A percentile compares a stretch with the other conserved stretches of the same genome.
Evolutionary conservation across 2,329 filamentous ascomycete species (phyloP).

Genomic region (Polychaeton citri): DNA sequence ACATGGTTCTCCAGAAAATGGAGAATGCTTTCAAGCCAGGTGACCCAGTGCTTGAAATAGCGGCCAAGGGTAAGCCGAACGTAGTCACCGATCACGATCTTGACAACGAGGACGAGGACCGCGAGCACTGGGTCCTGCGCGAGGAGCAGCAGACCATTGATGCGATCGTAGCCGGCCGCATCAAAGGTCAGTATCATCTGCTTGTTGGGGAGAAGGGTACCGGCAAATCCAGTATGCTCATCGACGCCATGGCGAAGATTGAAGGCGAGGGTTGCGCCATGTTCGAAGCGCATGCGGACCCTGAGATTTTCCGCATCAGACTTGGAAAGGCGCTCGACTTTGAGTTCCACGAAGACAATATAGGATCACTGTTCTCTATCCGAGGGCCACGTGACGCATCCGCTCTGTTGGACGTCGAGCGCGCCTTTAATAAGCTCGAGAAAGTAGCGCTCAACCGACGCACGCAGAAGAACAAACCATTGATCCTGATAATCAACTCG

Average conservation of each 20-base stretch:
- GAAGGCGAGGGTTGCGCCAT: constrained; percentile 82
- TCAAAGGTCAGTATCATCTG: constrained; percentile 75
- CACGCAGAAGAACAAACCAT: constrained; percentile 47
- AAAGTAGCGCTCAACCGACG: constrained; percentile 75
- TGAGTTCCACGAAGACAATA: constrained; percentile 96
- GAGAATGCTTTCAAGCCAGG: constrained; percentile 81
- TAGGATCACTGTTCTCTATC: constrained; percentile 91
- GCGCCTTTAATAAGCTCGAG: constrained; percentile 93
- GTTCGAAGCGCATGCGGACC: constrained; percentile 90
- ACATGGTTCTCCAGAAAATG: constrained; percentile 83
- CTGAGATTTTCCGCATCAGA: constrained; percentile 86
- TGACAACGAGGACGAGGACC: constrained; percentile 28
- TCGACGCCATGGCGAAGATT: constrained; percentile 89
- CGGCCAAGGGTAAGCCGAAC: constrained; percentile 35
- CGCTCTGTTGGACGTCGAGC: constrained; percentile 85
- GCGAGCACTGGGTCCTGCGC: constrained; percentile 70
- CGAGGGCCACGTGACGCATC: constrained; percentile 83
- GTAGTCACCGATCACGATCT: constrained; percentile 10
- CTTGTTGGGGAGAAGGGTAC: constrained; percentile 92
- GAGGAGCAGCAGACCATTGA: constrained; percentile 74
- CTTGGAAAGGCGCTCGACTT: constrained; percentile 91
- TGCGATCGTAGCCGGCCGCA: constrained; percentile 61
- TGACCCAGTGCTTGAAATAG: constrained; percentile 54
- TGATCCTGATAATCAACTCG: constrained; percentile 91
- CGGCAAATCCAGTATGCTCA: constrained; percentile 90